phyloP scores from a whole-genome alignment of 106 monocot genomes.

The Xerophyta viscosa region DNA sequence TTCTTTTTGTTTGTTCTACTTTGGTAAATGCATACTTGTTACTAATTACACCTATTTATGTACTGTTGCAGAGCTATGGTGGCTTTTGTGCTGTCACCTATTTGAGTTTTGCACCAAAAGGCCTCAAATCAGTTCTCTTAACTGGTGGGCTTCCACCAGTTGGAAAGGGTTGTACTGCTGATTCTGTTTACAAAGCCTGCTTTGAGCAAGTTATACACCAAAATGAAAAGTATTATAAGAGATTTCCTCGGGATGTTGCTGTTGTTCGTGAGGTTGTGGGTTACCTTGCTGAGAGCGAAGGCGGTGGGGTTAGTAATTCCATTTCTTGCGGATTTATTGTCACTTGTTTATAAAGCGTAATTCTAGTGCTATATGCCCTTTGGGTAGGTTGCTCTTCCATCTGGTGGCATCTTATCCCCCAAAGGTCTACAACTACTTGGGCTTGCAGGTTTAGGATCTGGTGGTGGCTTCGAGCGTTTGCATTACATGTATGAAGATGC shows the following conservation, averaged over 20 bases:
- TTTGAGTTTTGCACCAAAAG: slow-evolving; percentile 95
- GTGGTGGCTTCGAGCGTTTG: slow-evolving; percentile 91
- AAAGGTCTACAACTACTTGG: slow-evolving; percentile 90
- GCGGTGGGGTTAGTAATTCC: slow-evolving; percentile 68
- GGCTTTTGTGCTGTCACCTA: slow-evolving; percentile 98
- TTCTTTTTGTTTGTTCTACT: no score
- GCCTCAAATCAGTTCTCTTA: slow-evolving; percentile 71
- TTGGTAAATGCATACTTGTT: no score
- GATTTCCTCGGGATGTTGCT: slow-evolving; percentile 78
- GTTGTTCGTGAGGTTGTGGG: slow-evolving; percentile 58
- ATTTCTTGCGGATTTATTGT: no score
- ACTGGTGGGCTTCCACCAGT: slow-evolving; percentile 96
- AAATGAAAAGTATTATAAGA: slow-evolving; percentile 93
- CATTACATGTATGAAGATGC: slow-evolving; percentile 66
- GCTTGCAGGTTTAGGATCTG: slow-evolving; percentile 72
- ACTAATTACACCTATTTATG: background rate
- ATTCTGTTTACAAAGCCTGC: slow-evolving; percentile 76
- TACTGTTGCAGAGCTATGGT: slow-evolving; percentile 71
- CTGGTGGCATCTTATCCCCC: slow-evolving; percentile 76
- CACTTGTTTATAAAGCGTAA: no score
- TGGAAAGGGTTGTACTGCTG: slow-evolving; percentile 74
- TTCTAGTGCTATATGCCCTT: background rate
- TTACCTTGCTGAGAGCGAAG: slow-evolving; percentile 50
- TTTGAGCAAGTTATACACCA: slow-evolving; percentile 80
- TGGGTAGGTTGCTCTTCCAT: slow-evolving; percentile 73